These are phyloP conservation scores for Stramenopiles sp. DNA, from an alignment of 352 stramenopile genomes.

Conservation along the genomic window DNA sequence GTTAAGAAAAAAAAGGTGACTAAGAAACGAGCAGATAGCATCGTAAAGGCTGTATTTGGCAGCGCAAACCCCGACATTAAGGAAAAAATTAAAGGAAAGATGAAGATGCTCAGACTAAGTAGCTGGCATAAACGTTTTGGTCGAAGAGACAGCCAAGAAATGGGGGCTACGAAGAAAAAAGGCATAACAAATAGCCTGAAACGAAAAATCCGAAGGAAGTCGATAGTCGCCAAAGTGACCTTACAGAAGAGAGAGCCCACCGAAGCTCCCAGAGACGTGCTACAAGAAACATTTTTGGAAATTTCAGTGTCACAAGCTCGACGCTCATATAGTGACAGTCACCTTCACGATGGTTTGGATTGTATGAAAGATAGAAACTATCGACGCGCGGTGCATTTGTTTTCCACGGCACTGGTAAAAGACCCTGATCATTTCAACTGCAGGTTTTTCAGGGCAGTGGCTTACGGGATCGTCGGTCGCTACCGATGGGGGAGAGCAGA, in stretches of 20 bases:
- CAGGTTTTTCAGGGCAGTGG: neutral
- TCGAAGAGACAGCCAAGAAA: neutral
- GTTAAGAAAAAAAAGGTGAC: neutral
- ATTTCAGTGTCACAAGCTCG: neutral
- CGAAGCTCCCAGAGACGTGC: neutral
- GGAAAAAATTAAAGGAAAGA: neutral
- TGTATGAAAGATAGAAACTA: neutral
- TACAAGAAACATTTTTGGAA: neutral
- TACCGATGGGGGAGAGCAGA: neutral
- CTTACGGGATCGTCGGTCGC: neutral
- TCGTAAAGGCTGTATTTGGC: neutral
- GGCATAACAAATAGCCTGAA: neutral
- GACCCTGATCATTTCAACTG: neutral
- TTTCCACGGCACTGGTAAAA: neutral
- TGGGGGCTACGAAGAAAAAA: neutral
- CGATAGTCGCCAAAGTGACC: neutral
- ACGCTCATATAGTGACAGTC: neutral
- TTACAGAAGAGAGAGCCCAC: neutral
- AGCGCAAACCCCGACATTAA: neutral
- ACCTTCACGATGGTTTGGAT: neutral
- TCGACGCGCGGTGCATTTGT: neutral
- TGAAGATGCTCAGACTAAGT: neutral
- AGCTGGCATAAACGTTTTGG: neutral
- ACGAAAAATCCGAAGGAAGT: neutral
- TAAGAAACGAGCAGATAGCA: neutral